Evolutionary conservation across 1,139 yeast genomes (phyloP).

Genomic region (Suhomyces panamericanus): DNA sequence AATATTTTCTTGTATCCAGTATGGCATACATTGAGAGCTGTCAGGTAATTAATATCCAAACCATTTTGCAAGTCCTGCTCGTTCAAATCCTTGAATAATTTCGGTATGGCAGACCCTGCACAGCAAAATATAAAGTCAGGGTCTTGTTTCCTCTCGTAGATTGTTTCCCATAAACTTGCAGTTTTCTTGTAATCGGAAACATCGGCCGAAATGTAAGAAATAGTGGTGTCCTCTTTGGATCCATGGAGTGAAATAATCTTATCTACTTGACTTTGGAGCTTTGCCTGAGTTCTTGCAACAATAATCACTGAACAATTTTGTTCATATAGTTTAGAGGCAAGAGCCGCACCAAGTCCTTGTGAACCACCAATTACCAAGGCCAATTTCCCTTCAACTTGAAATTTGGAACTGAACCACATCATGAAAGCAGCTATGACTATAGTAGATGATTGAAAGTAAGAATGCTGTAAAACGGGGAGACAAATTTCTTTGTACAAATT

Average conservation of each 20-base stretch:
- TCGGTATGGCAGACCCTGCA: slow-evolving; percentile 86
- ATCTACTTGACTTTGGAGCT: slow-evolving; percentile 50
- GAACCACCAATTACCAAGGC: slow-evolving; percentile 93
- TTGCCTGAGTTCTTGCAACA: slow-evolving; percentile 71
- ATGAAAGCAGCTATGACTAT: background rate
- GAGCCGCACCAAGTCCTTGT: slow-evolving; percentile 86
- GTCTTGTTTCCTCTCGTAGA: slow-evolving; percentile 27
- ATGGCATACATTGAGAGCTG: slow-evolving; percentile 73
- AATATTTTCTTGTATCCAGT: slow-evolving; percentile 48
- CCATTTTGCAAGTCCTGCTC: slow-evolving; percentile 60
- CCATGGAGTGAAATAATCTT: slow-evolving; percentile 30
- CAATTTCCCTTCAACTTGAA: slow-evolving; percentile 47
- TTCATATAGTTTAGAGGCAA: slow-evolving; percentile 61
- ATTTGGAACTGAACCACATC: slow-evolving; percentile 25
- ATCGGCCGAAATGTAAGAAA: slow-evolving; percentile 63
- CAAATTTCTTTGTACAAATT: too few relatives aligned
- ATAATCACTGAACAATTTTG: slow-evolving; percentile 66
- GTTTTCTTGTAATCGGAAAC: slow-evolving; percentile 58
- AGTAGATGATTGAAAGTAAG: too few relatives aligned
- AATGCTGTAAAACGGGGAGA: too few relatives aligned
- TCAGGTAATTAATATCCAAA: slow-evolving; percentile 65
- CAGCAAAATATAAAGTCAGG: slow-evolving; percentile 83
- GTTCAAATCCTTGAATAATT: slow-evolving; percentile 69
- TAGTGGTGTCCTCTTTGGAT: slow-evolving; percentile 23
- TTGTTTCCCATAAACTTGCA: slow-evolving; percentile 33